Base-by-base conservation (phyloP, 768 basidiomycete species). In the Omphalotus guepiniiformis region DNA sequence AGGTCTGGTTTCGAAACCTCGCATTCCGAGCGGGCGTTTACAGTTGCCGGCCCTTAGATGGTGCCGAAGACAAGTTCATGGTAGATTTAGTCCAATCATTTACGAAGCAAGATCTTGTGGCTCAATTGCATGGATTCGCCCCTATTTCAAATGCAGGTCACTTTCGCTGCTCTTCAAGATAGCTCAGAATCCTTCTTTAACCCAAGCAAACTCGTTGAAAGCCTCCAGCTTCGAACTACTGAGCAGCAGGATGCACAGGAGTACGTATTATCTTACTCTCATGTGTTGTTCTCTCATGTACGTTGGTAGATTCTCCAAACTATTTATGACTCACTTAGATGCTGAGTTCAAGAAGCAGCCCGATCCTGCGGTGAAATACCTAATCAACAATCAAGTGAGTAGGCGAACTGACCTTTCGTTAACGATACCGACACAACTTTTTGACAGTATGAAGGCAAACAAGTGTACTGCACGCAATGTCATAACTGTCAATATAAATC, bases 211-310 rank as follows among this genome's bases (percentile, higher is more conserved):
- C 76, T 98, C 12, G 87, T 94, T 5, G 85, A 93, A 60, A 90
- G 90, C 54, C 69, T 98, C 43, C 78, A 83, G 49, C 69, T 98
- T 30, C 78, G 85, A 16, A 82, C 84, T 1, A 75, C 84, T 3
- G 89, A 96, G 59, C 95, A 98, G 59, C 94, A 97, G 66, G 95
- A 98, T 68, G 93, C 95, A 25, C 92, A 94, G 65, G 95, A 98
- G 92, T 96, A 58, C 45, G 80, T 58, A 38, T 25, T 25, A 15
- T 36, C 53, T 30, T 25, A 21, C 35, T 39, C 1, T 45, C 13
- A 38, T 56, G 23, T 48, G 32, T 21, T 22, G 7, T 15, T 9
- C 3, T 35, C 12, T 42, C 27, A 46, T 54, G 48, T 42, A 48
- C 28, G 22, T 22, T 16, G 22, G 1, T 59, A 94, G 93, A 60